Evolutionary conservation across 768 basidiomycete species (phyloP).

Genomic region (Mrakia frigida): DNA sequence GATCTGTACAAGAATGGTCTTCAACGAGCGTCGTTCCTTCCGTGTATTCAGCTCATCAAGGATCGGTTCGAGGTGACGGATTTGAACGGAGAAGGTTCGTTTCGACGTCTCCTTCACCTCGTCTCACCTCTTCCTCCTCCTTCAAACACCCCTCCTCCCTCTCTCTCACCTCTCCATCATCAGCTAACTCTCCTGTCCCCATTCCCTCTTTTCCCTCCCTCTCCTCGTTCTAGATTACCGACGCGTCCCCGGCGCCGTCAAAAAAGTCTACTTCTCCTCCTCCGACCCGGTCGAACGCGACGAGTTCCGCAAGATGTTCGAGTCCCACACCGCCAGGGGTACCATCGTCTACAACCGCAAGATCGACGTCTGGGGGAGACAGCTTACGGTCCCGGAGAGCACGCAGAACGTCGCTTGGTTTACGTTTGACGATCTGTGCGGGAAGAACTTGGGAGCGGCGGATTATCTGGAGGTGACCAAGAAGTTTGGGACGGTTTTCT

Average conservation of each 20-base stretch:
- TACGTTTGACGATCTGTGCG: slow-evolving; percentile 78
- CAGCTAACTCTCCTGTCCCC: background rate
- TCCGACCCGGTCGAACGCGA: slow-evolving; percentile 58
- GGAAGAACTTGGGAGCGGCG: slow-evolving; percentile 81
- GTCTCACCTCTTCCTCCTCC: background rate
- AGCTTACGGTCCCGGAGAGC: slow-evolving; percentile 69
- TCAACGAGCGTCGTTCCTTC: slow-evolving; percentile 87
- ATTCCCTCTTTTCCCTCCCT: background rate
- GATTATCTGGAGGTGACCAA: slow-evolving; percentile 93
- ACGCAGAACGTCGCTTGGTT: slow-evolving; percentile 77
- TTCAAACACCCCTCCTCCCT: slow-evolving; percentile 46
- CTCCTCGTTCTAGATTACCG: slow-evolving; percentile 67
- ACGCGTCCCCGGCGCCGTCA: slow-evolving; percentile 83
- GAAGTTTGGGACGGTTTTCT: slow-evolving; percentile 79
- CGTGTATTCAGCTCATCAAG: slow-evolving; percentile 90
- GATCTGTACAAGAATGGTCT: slow-evolving; percentile 98
- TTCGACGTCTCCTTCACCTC: slow-evolving; percentile 52
- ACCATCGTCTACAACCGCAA: slow-evolving; percentile 56
- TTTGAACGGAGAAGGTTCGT: slow-evolving; percentile 52
- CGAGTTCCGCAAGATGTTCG: slow-evolving; percentile 81
- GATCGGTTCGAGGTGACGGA: slow-evolving; percentile 78
- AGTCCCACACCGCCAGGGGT: slow-evolving; percentile 57
- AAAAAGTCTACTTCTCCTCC: slow-evolving; percentile 87
- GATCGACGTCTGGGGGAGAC: slow-evolving; percentile 86
- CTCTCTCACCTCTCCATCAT: background rate